Percentiles rank a stretch among this genome's conserved stretches.
Evolutionary conservation across 371 early-diverging fungal genomes (phyloP).

Genomic region (Lichtheimia hyalospora): DNA sequence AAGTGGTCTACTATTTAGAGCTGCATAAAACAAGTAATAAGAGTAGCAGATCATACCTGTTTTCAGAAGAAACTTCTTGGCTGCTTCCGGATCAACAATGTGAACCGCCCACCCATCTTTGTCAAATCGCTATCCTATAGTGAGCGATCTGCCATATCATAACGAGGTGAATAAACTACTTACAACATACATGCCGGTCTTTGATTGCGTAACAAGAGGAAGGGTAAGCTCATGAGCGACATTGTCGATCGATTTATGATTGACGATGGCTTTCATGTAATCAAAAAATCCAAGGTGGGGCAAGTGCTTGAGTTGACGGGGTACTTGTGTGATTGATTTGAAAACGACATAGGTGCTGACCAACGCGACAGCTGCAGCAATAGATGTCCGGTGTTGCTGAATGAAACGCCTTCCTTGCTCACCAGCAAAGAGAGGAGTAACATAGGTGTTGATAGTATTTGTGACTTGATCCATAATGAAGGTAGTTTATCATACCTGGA

Average conservation of each 20-base stretch:
- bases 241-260: constrained; percentile 1
- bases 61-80: constrained; percentile 16
- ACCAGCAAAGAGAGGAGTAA: too few species aligned
- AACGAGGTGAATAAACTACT: not conserved
- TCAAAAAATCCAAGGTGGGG: constrained; percentile 11
- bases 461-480: too few species aligned
- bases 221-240: constrained; percentile 3
- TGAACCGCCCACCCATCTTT: constrained; percentile 21
- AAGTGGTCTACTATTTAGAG: too few species aligned
- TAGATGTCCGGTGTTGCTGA: not conserved
- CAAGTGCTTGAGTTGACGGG: constrained; percentile 6
- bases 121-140: constrained; percentile 2
- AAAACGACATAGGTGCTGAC: not conserved
- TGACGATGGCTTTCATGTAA: not conserved
- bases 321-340: constrained; percentile 1
- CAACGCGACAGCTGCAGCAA: not conserved
- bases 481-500: too few species aligned
- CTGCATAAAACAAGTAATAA: too few species aligned
- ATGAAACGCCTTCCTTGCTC: too few species aligned
- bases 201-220: constrained; percentile 1
- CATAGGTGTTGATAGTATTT: too few species aligned
- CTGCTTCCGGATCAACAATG: constrained; percentile 17
- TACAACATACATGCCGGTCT: constrained; percentile 11
- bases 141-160: too few species aligned
- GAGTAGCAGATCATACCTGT: constrained; percentile 6